Conservation (phyloP, 805 yeast genomes). For the Kurtzmaniella fragi region DNA sequence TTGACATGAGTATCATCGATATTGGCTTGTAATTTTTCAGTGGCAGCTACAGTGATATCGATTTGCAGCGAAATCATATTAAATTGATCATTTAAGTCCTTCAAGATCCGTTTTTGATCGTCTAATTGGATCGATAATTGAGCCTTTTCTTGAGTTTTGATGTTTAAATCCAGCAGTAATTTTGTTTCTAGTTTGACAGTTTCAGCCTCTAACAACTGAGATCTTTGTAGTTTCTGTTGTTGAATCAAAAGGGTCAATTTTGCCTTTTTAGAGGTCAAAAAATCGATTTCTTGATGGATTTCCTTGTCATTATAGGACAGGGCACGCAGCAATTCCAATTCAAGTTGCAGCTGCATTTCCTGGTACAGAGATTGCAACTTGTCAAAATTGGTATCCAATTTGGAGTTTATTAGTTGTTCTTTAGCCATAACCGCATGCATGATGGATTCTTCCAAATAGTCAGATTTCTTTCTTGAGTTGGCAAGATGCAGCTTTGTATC, state of each 20-base stretch:
- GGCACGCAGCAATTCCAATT: conserved; percentile 26
- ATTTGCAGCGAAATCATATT: too few species aligned
- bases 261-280: conserved; percentile 10
- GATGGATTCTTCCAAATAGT: conserved; percentile 19
- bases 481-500: not conserved
- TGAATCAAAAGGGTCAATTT: conserved; percentile 8
- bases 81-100: conserved; percentile 4
- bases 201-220: conserved; percentile 9
- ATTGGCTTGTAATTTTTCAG: conserved; percentile 9
- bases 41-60: too few species aligned
- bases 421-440: conserved; percentile 22
- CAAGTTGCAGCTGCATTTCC: conserved; percentile 28
- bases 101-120: conserved; percentile 5
- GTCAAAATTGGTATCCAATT: conserved; percentile 25
- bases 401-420: conserved; percentile 23
- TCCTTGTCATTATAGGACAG: conserved; percentile 17
- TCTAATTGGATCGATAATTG: conserved; percentile 7
- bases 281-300: conserved; percentile 11
- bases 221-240: conserved; percentile 7
- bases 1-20: conserved; percentile 13
- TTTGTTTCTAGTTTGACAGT: conserved; percentile 10
- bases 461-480: conserved; percentile 11
- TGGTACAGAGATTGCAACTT: conserved; percentile 21
- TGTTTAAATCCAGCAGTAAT: conserved; percentile 13
- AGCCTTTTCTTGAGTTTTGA: conserved; percentile 18